Percentiles rank a stretch among this genome's conserved stretches.
phyloP scores from a whole-genome alignment of 2,329 filamentous ascomycete genomes.

The Ascosphaera apis region DNA sequence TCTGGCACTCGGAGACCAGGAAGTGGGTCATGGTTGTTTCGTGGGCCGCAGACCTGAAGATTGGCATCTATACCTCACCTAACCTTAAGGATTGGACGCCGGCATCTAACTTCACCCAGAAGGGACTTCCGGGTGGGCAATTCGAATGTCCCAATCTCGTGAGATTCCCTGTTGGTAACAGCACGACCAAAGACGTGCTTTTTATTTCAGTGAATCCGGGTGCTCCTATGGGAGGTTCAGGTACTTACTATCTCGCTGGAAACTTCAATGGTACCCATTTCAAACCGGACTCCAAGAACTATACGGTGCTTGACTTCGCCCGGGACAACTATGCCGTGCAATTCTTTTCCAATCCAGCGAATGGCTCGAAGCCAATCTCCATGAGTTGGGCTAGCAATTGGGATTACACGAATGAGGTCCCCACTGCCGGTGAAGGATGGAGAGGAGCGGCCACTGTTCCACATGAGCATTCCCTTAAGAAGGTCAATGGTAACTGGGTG shows the following conservation, averaged over 20 bases:
- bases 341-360: slow-evolving; percentile 27
- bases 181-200: slow-evolving; percentile 9
- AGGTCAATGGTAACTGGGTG: slow-evolving; percentile 28
- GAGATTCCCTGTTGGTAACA: slow-evolving; percentile 24
- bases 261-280: slow-evolving; percentile 42
- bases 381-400: slow-evolving; percentile 38
- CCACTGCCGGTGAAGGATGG: slow-evolving; percentile 32
- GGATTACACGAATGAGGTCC: slow-evolving; percentile 32
- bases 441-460: slow-evolving; percentile 30
- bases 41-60: slow-evolving; percentile 7
- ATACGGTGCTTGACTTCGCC: slow-evolving; percentile 11
- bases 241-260: slow-evolving; percentile 18
- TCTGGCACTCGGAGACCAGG: slow-evolving; percentile 8
- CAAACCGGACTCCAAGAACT: slow-evolving; percentile 7
- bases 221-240: slow-evolving; percentile 14
- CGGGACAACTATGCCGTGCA: slow-evolving; percentile 26
- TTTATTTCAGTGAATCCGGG: slow-evolving; percentile 13
- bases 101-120: slow-evolving; percentile 9
- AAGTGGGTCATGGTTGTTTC: slow-evolving; percentile 8
- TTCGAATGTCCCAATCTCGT: slow-evolving; percentile 23
- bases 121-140: slow-evolving; percentile 10
- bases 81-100: slow-evolving; percentile 11
- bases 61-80: slow-evolving; percentile 9
- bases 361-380: slow-evolving; percentile 20
- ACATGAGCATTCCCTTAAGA: slow-evolving; percentile 28